phyloP scores from a whole-genome alignment of 192 early-diverging fungal species.

The Spizellomyces punctatus region DNA sequence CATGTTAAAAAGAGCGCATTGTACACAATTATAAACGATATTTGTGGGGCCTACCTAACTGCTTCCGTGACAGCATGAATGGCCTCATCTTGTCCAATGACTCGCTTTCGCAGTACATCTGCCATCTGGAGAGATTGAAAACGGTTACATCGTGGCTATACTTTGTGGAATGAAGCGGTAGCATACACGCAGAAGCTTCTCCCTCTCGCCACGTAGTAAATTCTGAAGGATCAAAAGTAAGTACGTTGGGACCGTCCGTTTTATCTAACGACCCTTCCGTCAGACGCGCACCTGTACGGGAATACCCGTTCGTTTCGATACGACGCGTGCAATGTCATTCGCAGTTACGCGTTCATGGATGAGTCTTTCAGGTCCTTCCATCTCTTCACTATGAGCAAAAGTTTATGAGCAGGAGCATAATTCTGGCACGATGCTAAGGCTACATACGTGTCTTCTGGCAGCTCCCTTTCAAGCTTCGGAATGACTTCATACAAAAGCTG shows the following conservation, averaged over 20 bases:
- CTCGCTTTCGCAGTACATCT: conserved; percentile 65
- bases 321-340: conserved; percentile 85
- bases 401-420: no score
- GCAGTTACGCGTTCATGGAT: conserved; percentile 79
- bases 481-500: conserved; percentile 84
- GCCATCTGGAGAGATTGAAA: conserved; percentile 42
- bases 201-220: conserved; percentile 72
- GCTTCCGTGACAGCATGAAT: conserved; percentile 83
- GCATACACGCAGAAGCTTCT: conserved; percentile 64
- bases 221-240: not conserved
- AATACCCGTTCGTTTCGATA: conserved; percentile 86
- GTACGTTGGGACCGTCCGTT: not conserved
- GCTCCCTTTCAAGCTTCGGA: conserved; percentile 69
- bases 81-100: conserved; percentile 84
- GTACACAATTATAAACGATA: no score
- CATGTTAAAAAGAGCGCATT: no score
- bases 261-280: not conserved
- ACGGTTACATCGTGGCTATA: not conserved
- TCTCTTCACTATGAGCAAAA: not conserved
- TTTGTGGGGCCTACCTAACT: conserved; percentile 32
- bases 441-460: conserved; percentile 20
- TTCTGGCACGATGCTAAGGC: no score
- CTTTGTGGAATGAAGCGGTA: not conserved
- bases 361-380: conserved; percentile 52
- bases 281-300: conserved; percentile 62